phyloP scores from a whole-genome alignment of 805 yeast genomes.

The Teunomyces gatunensis region DNA sequence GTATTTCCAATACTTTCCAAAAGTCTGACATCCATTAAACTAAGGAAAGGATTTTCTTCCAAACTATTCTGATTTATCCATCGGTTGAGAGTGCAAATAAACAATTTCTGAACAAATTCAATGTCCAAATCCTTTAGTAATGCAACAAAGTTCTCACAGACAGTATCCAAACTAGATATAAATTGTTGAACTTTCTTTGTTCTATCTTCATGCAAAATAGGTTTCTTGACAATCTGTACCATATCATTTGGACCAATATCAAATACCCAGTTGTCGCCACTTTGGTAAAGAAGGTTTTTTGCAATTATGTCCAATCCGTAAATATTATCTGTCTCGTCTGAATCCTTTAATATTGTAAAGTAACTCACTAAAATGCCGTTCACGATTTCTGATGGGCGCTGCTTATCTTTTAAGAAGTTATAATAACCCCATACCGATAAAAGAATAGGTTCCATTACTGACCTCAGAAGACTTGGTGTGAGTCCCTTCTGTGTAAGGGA shows the following conservation, averaged over 20 bases:
- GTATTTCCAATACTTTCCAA: constrained; percentile 59
- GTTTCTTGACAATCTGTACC: constrained; percentile 23
- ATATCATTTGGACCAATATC: constrained; percentile 41
- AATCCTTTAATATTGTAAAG: constrained; percentile 23
- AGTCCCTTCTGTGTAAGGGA: constrained; percentile 51
- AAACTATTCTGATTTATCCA: constrained; percentile 47
- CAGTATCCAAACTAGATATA: constrained; percentile 25
- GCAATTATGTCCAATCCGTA: constrained; percentile 30
- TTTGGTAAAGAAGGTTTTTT: constrained; percentile 30
- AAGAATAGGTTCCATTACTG: constrained; percentile 30
- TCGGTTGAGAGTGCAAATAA: constrained; percentile 51
- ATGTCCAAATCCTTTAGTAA: constrained; percentile 53
- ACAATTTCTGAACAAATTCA: constrained; percentile 42
- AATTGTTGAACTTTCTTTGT: constrained; percentile 29
- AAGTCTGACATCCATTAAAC: constrained; percentile 59
- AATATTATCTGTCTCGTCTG: constrained; percentile 14
- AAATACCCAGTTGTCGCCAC: constrained; percentile 39
- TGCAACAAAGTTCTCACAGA: constrained; percentile 27
- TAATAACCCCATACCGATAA: constrained; percentile 45
- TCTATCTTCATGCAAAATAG: constrained; percentile 7
- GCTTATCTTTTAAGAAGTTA: constrained; percentile 28
- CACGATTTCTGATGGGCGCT: constrained; percentile 33
- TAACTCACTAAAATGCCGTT: constrained; percentile 38
- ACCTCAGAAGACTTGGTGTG: constrained; percentile 20
- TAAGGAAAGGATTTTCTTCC: constrained; percentile 48